Evolutionary conservation across 208 protist species (phyloP), one percentile per base, ranked within the genome.

Genomic region (Perkinsela sp.): DNA sequence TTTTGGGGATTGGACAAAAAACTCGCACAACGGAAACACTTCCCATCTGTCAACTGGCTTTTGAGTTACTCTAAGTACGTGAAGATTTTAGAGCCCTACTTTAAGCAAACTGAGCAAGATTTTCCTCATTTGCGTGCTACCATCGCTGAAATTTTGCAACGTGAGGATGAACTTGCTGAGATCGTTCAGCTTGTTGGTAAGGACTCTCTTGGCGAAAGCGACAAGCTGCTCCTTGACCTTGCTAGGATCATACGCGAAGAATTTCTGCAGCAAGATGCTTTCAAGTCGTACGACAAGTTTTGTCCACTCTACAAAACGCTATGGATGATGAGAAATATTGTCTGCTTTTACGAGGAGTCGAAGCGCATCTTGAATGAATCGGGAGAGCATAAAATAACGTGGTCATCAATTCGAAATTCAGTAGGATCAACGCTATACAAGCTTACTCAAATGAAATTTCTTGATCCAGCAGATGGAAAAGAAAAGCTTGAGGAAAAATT

Each of bases 1-100:
- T 99, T 99, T 85, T 99, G 96, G 97, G 96, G 96, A 76, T 85
- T 99, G 1, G 94, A 98, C 84, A 99, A 99, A 89, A 97, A 97
- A 72, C 87, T 99, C 1, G 97, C 97, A 0, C 96, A 99, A 87
- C 83, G 97, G 68, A 99, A 99, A 86, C 97, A 99, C 86, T 99
- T 99, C 88, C 97, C 97, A 31, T 98, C 97, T 1, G 92, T 99
- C 31, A 98, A 99, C 83, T 99, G 97, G 97, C 82, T 96, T 31
- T 89, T 98, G 72, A 97, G 91, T 1, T 99, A 98, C 83, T 97
- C 93, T 32, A 98, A 99, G 77, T 99, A 99, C 79, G 78, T 90
- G 30, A 89, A 96, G 70, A 81, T 88, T 0, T 82, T 99, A n/a
- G 88, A 96, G 73, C 82, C 85, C 67, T 98, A 93, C 78, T 99